Percentiles rank a stretch among this genome's conserved stretches.
Conservation (phyloP, 441 rosid species). For the Gossypium davidsonii region DNA sequence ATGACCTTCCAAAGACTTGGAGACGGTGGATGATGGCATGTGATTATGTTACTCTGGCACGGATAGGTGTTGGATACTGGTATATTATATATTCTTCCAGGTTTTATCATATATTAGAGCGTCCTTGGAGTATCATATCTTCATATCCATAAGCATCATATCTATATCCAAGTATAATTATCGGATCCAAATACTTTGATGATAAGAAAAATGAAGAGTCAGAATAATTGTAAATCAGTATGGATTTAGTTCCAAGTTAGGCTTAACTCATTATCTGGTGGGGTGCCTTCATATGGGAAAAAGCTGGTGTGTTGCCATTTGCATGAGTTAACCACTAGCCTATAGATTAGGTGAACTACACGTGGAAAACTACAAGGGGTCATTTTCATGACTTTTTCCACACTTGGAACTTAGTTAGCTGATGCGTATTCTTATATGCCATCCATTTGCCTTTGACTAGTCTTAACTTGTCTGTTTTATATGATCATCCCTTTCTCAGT, state of each 20-base stretch:
- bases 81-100: background rate
- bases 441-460: slow-evolving; percentile 35
- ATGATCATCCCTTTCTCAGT: slow-evolving; percentile 22
- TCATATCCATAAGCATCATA: background rate
- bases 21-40: background rate
- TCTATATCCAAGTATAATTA: background rate
- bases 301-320: slow-evolving; percentile 38
- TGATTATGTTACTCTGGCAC: background rate
- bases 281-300: slow-evolving; percentile 26
- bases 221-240: background rate
- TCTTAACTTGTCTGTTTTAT: slow-evolving; percentile 24
- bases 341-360: slow-evolving; percentile 66
- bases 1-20: background rate
- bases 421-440: slow-evolving; percentile 20
- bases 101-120: background rate
- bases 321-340: slow-evolving; percentile 35
- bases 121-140: background rate
- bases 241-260: slow-evolving; percentile 28
- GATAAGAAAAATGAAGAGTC: slow-evolving; percentile 6
- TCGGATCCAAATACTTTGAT: background rate
- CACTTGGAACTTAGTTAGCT: slow-evolving; percentile 23
- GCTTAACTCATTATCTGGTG: slow-evolving; percentile 36
- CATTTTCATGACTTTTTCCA: slow-evolving; percentile 35
- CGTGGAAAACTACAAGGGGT: slow-evolving; percentile 64
- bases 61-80: background rate